Conservation (phyloP, 116 monocot genomes). For the Posidonia oceanica region DNA sequence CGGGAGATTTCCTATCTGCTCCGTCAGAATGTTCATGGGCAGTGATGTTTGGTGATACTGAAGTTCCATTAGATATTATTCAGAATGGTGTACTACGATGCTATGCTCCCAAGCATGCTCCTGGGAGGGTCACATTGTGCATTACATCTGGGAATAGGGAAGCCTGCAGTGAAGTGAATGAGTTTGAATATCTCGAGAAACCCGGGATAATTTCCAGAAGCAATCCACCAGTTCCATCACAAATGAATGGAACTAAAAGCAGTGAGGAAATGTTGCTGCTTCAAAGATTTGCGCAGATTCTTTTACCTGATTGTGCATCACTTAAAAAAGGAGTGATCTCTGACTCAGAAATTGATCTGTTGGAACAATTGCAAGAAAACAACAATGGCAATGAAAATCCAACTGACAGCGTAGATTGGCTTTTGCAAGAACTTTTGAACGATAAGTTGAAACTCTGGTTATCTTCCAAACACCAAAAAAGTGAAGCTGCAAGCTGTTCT, state of each 20-base stretch:
- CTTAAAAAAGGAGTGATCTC: slow-evolving; percentile 3
- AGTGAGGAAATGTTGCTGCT: slow-evolving; percentile 53
- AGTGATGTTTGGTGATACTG: slow-evolving; percentile 72
- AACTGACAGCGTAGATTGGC: slow-evolving; percentile 27
- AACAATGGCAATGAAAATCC: slow-evolving; percentile 18
- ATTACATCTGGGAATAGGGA: slow-evolving; percentile 60
- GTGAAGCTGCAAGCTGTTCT: slow-evolving; percentile 13
- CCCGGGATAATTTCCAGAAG: slow-evolving; percentile 7
- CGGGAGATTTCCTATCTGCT: slow-evolving; percentile 58
- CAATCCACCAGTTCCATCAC: neutral
- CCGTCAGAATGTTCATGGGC: slow-evolving; percentile 44
- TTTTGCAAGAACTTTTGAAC: slow-evolving; percentile 65
- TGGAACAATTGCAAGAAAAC: slow-evolving; percentile 7
- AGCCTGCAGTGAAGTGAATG: slow-evolving; percentile 64
- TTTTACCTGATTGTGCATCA: slow-evolving; percentile 28
- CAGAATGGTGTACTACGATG: slow-evolving; percentile 73
- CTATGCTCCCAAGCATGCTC: slow-evolving; percentile 44
- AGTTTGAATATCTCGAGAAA: slow-evolving; percentile 56
- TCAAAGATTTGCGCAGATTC: slow-evolving; percentile 29
- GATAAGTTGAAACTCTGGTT: slow-evolving; percentile 64
- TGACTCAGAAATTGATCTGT: slow-evolving; percentile 10
- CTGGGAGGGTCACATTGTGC: slow-evolving; percentile 50
- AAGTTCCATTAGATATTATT: slow-evolving; percentile 73
- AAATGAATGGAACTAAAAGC: neutral
- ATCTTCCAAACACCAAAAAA: slow-evolving; percentile 15